These are phyloP conservation scores for Kwoniella sp. DNA, from an alignment of 768 basidiomycete species.

Conservation along the genomic window DNA sequence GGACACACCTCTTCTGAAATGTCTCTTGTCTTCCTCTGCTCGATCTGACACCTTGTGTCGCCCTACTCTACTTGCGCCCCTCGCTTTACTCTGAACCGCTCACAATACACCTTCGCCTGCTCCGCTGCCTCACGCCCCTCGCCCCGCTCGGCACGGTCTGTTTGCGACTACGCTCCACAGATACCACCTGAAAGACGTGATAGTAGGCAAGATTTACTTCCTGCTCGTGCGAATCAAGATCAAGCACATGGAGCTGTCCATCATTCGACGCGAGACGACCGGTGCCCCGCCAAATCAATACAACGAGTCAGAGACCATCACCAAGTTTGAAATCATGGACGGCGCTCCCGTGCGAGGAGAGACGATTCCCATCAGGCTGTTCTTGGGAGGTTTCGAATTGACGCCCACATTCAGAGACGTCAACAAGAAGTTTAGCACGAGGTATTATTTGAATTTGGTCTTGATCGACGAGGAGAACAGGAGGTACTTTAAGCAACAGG, in stretches of 20 bases:
- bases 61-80: not conserved
- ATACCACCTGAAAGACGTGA: slow-evolving; percentile 98
- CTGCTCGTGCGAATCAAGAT: slow-evolving; percentile 97
- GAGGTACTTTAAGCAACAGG: slow-evolving; percentile 97
- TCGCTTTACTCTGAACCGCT: not conserved
- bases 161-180: slow-evolving; percentile 59
- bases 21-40: no score
- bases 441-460: slow-evolving; percentile 96
- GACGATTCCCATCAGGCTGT: slow-evolving; percentile 95
- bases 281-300: slow-evolving; percentile 98
- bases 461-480: slow-evolving; percentile 98
- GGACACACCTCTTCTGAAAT: no score
- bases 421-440: slow-evolving; percentile 97
- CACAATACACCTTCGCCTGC: not conserved
- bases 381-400: slow-evolving; percentile 96
- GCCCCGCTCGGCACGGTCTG: not conserved
- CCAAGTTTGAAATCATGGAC: slow-evolving; percentile 99
- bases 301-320: slow-evolving; percentile 98
- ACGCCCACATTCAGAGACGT: slow-evolving; percentile 98
- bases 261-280: slow-evolving; percentile 95
- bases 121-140: not conserved
- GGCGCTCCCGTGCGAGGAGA: slow-evolving; percentile 97
- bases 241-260: slow-evolving; percentile 98
- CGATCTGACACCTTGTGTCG: not conserved
- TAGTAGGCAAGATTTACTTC: slow-evolving; percentile 99